Base-by-base conservation (phyloP, 306 rosid species). In the peach (Prunus persica) region DNA sequence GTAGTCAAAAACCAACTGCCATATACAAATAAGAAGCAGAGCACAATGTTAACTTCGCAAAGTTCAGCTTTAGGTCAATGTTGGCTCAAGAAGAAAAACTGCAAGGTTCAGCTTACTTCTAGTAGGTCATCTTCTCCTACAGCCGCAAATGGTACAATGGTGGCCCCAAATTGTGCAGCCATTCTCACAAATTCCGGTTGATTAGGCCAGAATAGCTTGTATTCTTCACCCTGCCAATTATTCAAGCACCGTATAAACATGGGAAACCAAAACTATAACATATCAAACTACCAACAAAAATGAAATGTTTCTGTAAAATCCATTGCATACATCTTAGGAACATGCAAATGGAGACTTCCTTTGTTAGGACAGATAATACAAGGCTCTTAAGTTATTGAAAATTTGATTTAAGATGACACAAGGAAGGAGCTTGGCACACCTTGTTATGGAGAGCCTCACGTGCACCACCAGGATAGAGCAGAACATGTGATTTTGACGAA, bases 81-180 rank as follows among this genome's bases (percentile, higher is more conserved):
- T 34, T 34, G 6, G 75, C 81, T 80, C 75, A 46, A 67, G 52
- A 63, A 12, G 46, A n/a, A 24, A 69, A 63, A 56, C 5, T 38
- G 43, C 43, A 38, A 38, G 9, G 43, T 38, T 24, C 61, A 83
- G 81, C 93, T 73, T 87, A 92, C 99, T 46, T 92, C 82, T 41
- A 84, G 71, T 9, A 95, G 1, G 83, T 95, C 99, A 69, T 95
- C 99, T 88, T 91, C 97, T 15, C 99, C 99, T 9, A 95, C 99
- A 60, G 88, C 89, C 75, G 93, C 99, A 79, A 95, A 95, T 38
- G 99, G 99, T 54, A 95, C 97, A 82, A 95, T 90, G 27, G 93
- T 92, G 70, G 97, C 99, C 28, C 97, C 97, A 78, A 95, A 95
- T 22, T 81, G 88, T 34, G 97, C 97, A 2, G 99, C 99, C 97